Base-by-base conservation (phyloP, 2,329 filamentous ascomycete genomes). In the Thielaviopsis cerberus region DNA sequence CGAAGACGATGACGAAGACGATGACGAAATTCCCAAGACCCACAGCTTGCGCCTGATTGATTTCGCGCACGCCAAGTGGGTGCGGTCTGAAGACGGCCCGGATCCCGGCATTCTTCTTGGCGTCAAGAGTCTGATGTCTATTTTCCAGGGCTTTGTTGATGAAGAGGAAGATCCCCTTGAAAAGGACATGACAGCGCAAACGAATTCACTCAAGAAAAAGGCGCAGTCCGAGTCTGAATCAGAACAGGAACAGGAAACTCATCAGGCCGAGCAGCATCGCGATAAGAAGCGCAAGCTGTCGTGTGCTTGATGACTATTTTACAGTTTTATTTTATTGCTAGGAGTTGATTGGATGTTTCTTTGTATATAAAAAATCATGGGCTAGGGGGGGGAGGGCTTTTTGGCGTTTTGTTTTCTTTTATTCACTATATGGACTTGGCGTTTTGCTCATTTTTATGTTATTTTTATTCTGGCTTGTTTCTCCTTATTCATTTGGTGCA, bases 21-120 rank as follows among this genome's bases (percentile, higher is more conserved):
- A 79, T 13, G 68, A 69, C 45, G 69, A 71, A 0, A 67, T 69
- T 1, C 69, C 73, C 0, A 73, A 74, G 1, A 79, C 94, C 51
- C 88, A 85, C 65, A 78, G 81, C 13, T 76, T 96, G 54, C 92
- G 91, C 67, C 76, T 98, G 62, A 98, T 98, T 64, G 92, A 98
- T 69, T 98, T 98, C 75, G 92, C 92, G 1, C 92, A 98, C 70
- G 92, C 92, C 11, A 72, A 75, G 54, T 97, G 85, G 83, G 85
- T 81, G 1, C 85, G 87, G 0, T 88, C 88, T 1, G 72, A 85
- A 65, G 55, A 61, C 25, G 91, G 91, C 0, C 84, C 86, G 0
- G 92, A 98, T 68, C 84, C 94, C 70, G 97, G 97, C 66, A 73
- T 79, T 15, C 73, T 96, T 30, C 73, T 73, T 37, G 90, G 90